These are phyloP conservation scores for Isoetes taiwanensis DNA, from an alignment of 75 land plant species.

Conservation along the genomic window DNA sequence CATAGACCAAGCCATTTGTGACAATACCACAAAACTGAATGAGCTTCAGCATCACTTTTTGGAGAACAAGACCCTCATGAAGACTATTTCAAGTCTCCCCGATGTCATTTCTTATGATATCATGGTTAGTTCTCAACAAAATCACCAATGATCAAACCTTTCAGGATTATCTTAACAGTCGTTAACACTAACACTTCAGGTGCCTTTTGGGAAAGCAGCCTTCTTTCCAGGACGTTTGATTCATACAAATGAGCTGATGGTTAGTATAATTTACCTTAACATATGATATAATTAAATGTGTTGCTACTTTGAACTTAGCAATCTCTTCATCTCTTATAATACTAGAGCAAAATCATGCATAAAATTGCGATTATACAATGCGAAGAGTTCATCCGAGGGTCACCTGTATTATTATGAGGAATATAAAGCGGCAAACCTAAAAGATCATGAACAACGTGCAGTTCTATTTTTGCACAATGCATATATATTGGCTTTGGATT, in stretches of 20 bases:
- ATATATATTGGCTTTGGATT: too few species aligned
- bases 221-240: slow-evolving; percentile 79
- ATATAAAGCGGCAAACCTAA: too few species aligned
- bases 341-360: too few species aligned
- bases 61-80: slow-evolving; percentile 47
- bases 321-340: too few species aligned
- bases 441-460: too few species aligned
- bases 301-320: too few species aligned
- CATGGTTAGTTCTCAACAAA: slow-evolving; percentile 35
- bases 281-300: too few species aligned
- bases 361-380: too few species aligned
- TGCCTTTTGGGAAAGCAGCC: slow-evolving; percentile 86
- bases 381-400: too few species aligned
- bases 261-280: too few species aligned
- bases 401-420: too few species aligned
- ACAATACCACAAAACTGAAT: slow-evolving; percentile 30
- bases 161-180: background rate
- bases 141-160: background rate
- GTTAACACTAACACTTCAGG: slow-evolving; percentile 26
- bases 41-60: slow-evolving; percentile 26
- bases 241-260: slow-evolving; percentile 86
- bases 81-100: slow-evolving; percentile 65
- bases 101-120: slow-evolving; percentile 60
- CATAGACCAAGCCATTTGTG: slow-evolving; percentile 37
- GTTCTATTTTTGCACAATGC: too few species aligned